Evolutionary conservation across 202 grass and related monocot species (phyloP).

Genomic region (Schoenoplectus tabernaemontani): DNA sequence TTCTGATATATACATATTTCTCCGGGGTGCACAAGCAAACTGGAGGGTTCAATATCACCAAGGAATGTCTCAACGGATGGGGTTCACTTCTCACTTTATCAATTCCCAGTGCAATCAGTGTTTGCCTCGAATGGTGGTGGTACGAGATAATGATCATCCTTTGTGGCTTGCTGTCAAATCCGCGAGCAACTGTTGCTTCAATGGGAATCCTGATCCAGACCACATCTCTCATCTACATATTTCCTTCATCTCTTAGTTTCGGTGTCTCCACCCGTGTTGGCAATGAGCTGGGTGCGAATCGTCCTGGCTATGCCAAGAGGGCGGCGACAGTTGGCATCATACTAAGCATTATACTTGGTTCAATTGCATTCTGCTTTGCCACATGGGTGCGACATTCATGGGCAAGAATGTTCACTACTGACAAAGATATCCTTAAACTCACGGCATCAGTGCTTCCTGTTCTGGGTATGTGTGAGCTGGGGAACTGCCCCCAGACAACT

Average conservation of each 20-base stretch:
- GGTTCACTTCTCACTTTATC: conserved; percentile 36
- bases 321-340: conserved; percentile 46
- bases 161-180: conserved; percentile 56
- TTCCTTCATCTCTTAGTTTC: conserved; percentile 85
- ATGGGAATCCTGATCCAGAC: conserved; percentile 93
- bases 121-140: conserved; percentile 99
- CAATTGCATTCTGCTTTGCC: conserved; percentile 48
- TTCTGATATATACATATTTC: conserved; percentile 59
- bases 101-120: conserved; percentile 55
- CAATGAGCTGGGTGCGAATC: conserved; percentile 82
- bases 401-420: conserved; percentile 75
- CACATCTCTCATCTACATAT: conserved; percentile 93
- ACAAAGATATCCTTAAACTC: conserved; percentile 48
- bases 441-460: conserved; percentile 69
- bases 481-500: conserved; percentile 94
- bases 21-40: conserved; percentile 47
- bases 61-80: conserved; percentile 55
- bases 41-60: conserved; percentile 38
- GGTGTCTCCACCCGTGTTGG: conserved; percentile 81
- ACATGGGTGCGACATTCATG: conserved; percentile 51
- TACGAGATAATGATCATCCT: conserved; percentile 98
- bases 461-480: conserved; percentile 76
- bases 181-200: conserved; percentile 61
- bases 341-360: conserved; percentile 44
- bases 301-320: conserved; percentile 33